phyloP scores from a whole-genome alignment of 371 early-diverging fungal genomes.

The Lichtheimia corymbifera region DNA sequence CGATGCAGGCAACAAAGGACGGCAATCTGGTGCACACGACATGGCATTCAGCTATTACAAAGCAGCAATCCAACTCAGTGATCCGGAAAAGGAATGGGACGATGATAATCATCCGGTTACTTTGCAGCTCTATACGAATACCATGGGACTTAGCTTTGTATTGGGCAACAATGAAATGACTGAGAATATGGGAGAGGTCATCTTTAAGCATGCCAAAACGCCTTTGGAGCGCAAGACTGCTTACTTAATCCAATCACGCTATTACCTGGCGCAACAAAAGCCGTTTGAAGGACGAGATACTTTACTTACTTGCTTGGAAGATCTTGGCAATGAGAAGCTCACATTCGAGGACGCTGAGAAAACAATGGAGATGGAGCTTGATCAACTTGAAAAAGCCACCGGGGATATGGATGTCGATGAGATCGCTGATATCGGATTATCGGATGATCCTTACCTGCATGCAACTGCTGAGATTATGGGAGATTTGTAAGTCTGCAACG shows the following conservation, averaged over 20 bases:
- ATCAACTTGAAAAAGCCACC: slow-evolving; percentile 13
- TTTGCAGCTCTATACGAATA: slow-evolving; percentile 33
- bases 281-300: slow-evolving; percentile 29
- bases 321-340: slow-evolving; percentile 27
- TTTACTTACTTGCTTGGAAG: slow-evolving; percentile 27
- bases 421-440: slow-evolving; percentile 15
- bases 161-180: slow-evolving; percentile 37
- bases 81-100: slow-evolving; percentile 21
- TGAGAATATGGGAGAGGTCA: slow-evolving; percentile 19
- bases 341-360: slow-evolving; percentile 6
- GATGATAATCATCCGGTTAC: slow-evolving; percentile 19
- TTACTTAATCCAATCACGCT: slow-evolving; percentile 38
- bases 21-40: slow-evolving; percentile 42
- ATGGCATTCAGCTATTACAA: slow-evolving; percentile 38
- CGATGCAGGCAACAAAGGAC: slow-evolving; percentile 38
- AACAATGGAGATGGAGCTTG: slow-evolving; percentile 21
- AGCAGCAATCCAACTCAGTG: slow-evolving; percentile 29
- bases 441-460: slow-evolving; percentile 26
- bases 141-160: slow-evolving; percentile 36
- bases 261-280: slow-evolving; percentile 35
- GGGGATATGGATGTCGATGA: slow-evolving; percentile 20
- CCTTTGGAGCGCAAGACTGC: slow-evolving; percentile 40
- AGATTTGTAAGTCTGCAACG: slow-evolving; percentile 30
- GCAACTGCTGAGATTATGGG: slow-evolving; percentile 36
- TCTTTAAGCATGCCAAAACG: slow-evolving; percentile 31